These are phyloP conservation scores for Euclidium syriacum DNA, from an alignment of 345 rosid species.

Conservation along the genomic window DNA sequence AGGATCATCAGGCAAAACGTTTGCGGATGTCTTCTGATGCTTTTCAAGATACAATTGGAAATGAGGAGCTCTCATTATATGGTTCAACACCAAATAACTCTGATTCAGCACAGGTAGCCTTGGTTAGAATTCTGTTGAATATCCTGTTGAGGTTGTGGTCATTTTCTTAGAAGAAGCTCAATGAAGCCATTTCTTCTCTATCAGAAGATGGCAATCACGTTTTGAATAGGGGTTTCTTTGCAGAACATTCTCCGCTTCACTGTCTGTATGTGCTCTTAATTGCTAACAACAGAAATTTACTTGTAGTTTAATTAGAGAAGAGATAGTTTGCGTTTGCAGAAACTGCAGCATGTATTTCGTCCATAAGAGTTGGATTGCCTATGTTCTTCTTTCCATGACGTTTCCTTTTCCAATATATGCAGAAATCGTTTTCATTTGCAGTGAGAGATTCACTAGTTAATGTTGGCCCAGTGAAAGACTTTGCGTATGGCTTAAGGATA, in stretches of 20 bases:
- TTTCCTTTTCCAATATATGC: slow-evolving; percentile 37
- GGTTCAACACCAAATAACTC: slow-evolving; percentile 71
- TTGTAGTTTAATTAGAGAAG: not conserved
- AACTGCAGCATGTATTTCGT: slow-evolving; percentile 12
- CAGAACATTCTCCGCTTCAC: not conserved
- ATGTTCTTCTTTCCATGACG: slow-evolving; percentile 3
- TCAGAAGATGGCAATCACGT: not conserved
- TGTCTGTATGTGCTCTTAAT: not conserved
- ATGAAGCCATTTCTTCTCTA: slow-evolving; percentile 11
- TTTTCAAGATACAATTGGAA: slow-evolving; percentile 79
- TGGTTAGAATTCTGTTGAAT: slow-evolving; percentile 21
- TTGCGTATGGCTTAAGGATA: slow-evolving; percentile 79
- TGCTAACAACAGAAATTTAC: not conserved
- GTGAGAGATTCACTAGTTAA: slow-evolving; percentile 92
- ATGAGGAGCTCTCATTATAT: slow-evolving; percentile 90
- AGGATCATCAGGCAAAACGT: slow-evolving; percentile 66
- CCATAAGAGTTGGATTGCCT: slow-evolving; percentile 6
- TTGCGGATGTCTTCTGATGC: slow-evolving; percentile 76
- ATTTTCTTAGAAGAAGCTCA: not conserved
- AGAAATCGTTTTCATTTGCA: slow-evolving; percentile 87
- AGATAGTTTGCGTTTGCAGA: not conserved
- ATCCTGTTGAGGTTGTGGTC: slow-evolving; percentile 1
- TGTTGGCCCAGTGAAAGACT: slow-evolving; percentile 96
- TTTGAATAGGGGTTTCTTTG: slow-evolving; percentile 2
- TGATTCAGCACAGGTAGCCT: slow-evolving; percentile 80